A percentile compares a stretch with the other conserved stretches of the same genome.
Evolutionary conservation across 2,329 filamentous ascomycete genomes (phyloP).

Genomic region (Clarireedia monteithiana): DNA sequence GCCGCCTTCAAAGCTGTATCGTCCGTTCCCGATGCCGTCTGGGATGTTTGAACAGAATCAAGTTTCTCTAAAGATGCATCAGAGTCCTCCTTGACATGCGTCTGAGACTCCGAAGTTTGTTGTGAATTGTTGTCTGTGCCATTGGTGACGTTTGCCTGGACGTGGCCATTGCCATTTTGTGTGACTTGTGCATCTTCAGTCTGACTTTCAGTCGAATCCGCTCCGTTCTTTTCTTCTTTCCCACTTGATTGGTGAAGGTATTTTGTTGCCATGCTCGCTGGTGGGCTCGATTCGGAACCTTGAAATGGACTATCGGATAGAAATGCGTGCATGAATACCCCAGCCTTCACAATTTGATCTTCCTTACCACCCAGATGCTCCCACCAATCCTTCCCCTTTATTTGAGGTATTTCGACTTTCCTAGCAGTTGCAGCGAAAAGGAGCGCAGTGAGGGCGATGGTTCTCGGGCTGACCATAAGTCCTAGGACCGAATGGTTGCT

Average conservation of each 20-base stretch:
- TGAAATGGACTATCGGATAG: conserved; percentile 51
- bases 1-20: conserved; percentile 21
- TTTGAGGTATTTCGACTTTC: conserved; percentile 62
- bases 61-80: neutral
- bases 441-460: conserved; percentile 77
- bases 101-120: neutral
- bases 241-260: conserved; percentile 6
- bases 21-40: conserved; percentile 12
- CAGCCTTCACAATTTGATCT: conserved; percentile 61
- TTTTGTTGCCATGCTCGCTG: conserved; percentile 3
- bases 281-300: neutral
- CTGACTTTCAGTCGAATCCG: neutral
- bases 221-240: neutral
- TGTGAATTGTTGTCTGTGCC: conserved; percentile 2
- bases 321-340: conserved; percentile 66
- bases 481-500: conserved; percentile 78
- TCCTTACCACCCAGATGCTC: conserved; percentile 65
- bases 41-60: neutral
- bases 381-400: conserved; percentile 81
- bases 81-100: conserved; percentile 14
- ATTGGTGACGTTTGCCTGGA: conserved; percentile 2
- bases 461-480: conserved; percentile 68
- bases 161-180: conserved; percentile 3
- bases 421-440: conserved; percentile 79
- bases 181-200: neutral